Evolutionary conservation across 2,329 filamentous ascomycete species (phyloP), one percentile per base, ranked within the genome.

Genomic region (Xylariaceae sp.): DNA sequence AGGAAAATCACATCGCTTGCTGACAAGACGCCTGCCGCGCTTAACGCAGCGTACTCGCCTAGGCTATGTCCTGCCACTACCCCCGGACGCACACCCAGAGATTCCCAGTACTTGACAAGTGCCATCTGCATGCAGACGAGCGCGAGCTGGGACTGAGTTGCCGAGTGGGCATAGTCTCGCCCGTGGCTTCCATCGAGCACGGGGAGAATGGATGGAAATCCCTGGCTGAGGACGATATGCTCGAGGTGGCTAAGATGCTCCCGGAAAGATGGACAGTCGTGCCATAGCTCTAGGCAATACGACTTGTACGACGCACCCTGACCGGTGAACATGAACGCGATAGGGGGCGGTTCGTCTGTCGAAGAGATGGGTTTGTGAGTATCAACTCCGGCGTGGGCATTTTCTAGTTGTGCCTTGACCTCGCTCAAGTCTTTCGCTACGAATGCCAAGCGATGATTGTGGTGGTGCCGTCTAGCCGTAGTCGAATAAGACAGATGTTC

Each of bases 41-140:
- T 75, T 12, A 89, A 75, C 22, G 85, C 85, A 27, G 85, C 83
- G 58, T 87, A 87, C 63, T 88, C 85, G 45, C 85, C 85, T 36
- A 89, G 70, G 57, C 82, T 86, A 64, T 81, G 78, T 15, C 79
- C 79, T 11, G 80, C 61, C 0, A 81, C 77, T 1, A 69, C 75
- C n/a, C 73, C 71, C 2, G 78, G 77, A 30, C 61, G 65, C 47
- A 82, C 65, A 39, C 75, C 76, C 68, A 74, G 74, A 0, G 72
- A 74, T 7, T 54, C 63, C 78, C 78, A 82, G 5, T 79, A 65
- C 14, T 69, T 68, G 2, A 71, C 71, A 6, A 82, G 66, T 2
- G 79, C 77, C 62, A 78, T 80, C 63, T 82, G 71, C 31, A 77
- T 67, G 53, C 71, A 74, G 33, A 67, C 67, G 31, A 76, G 65